Conservation (phyloP, 73 alveolate species). For the Blepharisma japonicum region DNA sequence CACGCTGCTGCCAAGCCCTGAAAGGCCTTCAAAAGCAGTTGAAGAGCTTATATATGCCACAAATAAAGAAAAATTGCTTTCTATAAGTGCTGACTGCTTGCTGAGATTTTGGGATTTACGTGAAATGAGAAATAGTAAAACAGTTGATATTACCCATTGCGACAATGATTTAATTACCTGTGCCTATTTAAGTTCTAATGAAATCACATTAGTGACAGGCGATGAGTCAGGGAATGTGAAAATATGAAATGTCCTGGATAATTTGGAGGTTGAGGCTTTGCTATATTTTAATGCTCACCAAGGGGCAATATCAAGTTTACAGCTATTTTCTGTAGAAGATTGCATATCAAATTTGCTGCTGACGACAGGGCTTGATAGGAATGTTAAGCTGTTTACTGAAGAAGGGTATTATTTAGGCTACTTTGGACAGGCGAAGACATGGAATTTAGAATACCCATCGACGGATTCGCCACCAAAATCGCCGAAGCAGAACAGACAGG, state of each 20-base stretch:
- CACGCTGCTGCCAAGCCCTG: constrained; percentile 41
- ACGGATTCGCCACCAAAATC: background rate
- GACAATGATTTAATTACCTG: constrained; percentile 1
- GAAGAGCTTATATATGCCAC: constrained; percentile 31
- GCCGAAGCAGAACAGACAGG: background rate
- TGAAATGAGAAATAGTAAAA: background rate
- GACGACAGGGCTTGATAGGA: constrained; percentile 8
- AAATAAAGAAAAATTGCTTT: background rate
- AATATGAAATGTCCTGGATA: background rate
- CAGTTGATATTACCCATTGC: background rate
- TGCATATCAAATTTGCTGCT: background rate
- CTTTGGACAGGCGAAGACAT: constrained; percentile 4
- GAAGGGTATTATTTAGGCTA: background rate
- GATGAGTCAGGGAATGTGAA: constrained; percentile 22
- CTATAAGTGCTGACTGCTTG: constrained; percentile 6
- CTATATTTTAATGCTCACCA: constrained; percentile 4
- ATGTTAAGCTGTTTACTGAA: constrained; percentile 16
- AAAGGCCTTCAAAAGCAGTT: constrained; percentile 55
- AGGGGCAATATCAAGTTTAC: background rate
- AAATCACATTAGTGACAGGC: background rate
- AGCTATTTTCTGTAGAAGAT: constrained; percentile 6
- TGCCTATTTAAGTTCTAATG: constrained; percentile 19
- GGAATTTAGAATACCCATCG: background rate
- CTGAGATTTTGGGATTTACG: background rate
- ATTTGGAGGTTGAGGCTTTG: background rate